Base-by-base conservation (phyloP, 768 basidiomycete genomes). In the Ephemerocybe angulata region DNA sequence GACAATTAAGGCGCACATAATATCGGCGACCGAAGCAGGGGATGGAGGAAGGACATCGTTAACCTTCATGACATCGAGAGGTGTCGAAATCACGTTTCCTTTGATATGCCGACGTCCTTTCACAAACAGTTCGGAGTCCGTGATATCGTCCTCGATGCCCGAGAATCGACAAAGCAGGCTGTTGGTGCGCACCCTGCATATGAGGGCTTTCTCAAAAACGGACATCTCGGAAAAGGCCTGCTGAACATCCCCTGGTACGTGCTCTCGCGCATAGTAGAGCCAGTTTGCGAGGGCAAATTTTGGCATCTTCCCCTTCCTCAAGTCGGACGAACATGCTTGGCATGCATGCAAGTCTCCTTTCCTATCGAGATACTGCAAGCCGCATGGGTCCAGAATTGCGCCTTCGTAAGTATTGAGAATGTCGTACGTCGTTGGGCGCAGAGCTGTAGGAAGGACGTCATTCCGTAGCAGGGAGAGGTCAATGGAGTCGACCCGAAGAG, bases 221-320 rank as follows among this genome's bases (percentile, higher is more conserved):
- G 46, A 27, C 10, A 8, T 7, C 28, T 47, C 15, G 11, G 22
- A 5, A 19, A 47, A 47, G 24, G 12, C 21, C 28, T 47, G 15
- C 15, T 40, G 28, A 1, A 61, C 60, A 3, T 29, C 31, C 0
- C 1, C 2, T 11, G 63, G 63, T 8, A 65, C 24, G 0, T 13
- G 1, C 0, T 60, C 60, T 2, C 52, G 22, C 0, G 56, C 63
- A 50, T 61, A 65, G 33, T 65, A 65, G 1, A 65, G 31, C 54
- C 58, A 62, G 38, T 65, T 65, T 27, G 43, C 42, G 6, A 64
- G 30, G 10, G 61, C 61, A 35, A 57, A 62, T 33, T 60, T 60
- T 0, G 78, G 79, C 53, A 52, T 59, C 13, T 10, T 1, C 3
- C 50, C 42, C 0, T 30, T 24, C 4, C n/a, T 3, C 5, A 59